These are phyloP conservation scores for Setaria italica DNA, from an alignment of 202 grass and related monocot genomes.

Conservation along the genomic window DNA sequence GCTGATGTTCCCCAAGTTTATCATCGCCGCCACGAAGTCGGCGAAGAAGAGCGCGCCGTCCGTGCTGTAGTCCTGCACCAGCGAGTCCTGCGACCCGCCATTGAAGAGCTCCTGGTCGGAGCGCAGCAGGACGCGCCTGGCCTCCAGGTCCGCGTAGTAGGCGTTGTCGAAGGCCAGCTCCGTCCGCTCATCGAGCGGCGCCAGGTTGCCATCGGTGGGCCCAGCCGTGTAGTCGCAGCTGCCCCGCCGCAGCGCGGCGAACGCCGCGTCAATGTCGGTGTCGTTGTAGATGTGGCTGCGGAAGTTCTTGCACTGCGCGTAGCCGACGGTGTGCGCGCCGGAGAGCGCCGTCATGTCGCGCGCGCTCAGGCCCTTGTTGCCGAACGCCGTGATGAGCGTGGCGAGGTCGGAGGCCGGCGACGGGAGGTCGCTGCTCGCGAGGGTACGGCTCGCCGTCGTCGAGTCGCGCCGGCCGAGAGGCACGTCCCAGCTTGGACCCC, in stretches of 20 bases:
- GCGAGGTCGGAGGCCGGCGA: conserved; percentile 38
- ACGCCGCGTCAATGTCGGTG: background rate
- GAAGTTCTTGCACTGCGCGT: background rate
- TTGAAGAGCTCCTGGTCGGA: conserved; percentile 86
- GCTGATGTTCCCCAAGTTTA: background rate
- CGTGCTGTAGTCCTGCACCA: conserved; percentile 56
- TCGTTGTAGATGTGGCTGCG: background rate
- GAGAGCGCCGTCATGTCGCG: conserved; percentile 14
- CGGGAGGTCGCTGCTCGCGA: conserved; percentile 61
- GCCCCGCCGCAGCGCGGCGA: background rate
- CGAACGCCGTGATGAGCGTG: conserved; percentile 43
- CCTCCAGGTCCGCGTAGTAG: conserved; percentile 63
- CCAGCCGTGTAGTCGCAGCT: background rate
- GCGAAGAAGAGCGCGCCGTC: background rate
- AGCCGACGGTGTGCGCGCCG: background rate
- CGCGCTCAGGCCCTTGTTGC: conserved; percentile 40
- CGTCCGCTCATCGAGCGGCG: conserved; percentile 23
- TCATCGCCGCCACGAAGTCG: background rate
- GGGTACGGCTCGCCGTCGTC: conserved; percentile 51
- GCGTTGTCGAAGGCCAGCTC: conserved; percentile 65
- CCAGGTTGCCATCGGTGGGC: background rate
- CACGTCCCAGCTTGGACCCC: background rate
- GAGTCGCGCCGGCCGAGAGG: conserved; percentile 53
- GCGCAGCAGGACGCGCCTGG: conserved; percentile 53
- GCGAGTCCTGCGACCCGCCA: conserved; percentile 50